Evolutionary conservation across 257 asterid species (phyloP).

Genomic region (Phtheirospermum japonicum): DNA sequence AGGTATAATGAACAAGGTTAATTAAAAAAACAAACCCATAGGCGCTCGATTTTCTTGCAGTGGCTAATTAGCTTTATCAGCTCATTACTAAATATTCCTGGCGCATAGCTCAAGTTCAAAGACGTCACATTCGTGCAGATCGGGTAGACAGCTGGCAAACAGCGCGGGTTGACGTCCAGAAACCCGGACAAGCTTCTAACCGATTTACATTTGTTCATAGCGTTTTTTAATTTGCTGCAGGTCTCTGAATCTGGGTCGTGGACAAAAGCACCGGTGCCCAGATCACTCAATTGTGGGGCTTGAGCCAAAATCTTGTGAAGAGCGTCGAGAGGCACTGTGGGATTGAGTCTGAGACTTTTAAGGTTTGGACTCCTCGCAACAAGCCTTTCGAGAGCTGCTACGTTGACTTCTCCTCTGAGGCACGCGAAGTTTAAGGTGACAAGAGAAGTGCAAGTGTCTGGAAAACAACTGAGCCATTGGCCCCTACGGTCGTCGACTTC

Average conservation of each 20-base stretch:
- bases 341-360: conserved; percentile 62
- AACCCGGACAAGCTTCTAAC: conserved; percentile 78
- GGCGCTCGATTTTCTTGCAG: conserved; percentile 66
- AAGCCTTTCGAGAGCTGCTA: conserved; percentile 65
- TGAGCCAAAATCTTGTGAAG: conserved; percentile 62
- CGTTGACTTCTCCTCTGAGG: conserved; percentile 76
- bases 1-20: neutral
- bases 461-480: conserved; percentile 85
- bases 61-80: conserved; percentile 56
- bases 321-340: conserved; percentile 53
- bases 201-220: conserved; percentile 46
- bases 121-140: conserved; percentile 56
- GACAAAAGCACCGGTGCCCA: conserved; percentile 66
- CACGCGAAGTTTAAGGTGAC: conserved; percentile 78
- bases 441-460: conserved; percentile 68
- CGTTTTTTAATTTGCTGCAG: conserved; percentile 39
- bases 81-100: conserved; percentile 51
- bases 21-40: conserved; percentile 54
- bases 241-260: conserved; percentile 56
- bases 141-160: conserved; percentile 63
- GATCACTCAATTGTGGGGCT: conserved; percentile 70
- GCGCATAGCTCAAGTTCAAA: conserved; percentile 78
- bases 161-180: conserved; percentile 46
- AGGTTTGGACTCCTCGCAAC: conserved; percentile 66
- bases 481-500: conserved; percentile 79